Evolutionary conservation across 2,329 filamentous ascomycete genomes (phyloP).

Genomic region (Thermothelomyces thermophilus): DNA sequence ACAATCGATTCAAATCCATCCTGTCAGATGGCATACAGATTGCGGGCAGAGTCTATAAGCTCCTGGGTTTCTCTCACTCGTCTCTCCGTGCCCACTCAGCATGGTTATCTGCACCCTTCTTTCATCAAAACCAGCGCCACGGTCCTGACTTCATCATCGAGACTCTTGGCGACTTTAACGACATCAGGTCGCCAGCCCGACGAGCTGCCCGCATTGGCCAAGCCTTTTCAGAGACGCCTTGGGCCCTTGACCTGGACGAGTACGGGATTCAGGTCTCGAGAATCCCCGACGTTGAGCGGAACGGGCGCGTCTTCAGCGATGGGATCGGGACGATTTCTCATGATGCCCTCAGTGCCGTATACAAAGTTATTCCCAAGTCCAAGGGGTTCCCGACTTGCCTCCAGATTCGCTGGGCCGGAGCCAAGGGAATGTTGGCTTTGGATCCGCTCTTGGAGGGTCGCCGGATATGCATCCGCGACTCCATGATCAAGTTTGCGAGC

Average conservation of each 20-base stretch:
- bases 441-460: constrained; percentile 55
- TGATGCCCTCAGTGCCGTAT: constrained; percentile 53
- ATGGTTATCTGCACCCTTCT: constrained; percentile 53
- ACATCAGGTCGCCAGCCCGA: constrained; percentile 47
- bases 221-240: constrained; percentile 69
- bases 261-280: constrained; percentile 28
- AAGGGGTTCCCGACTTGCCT: constrained; percentile 55
- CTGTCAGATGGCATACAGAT: constrained; percentile 55
- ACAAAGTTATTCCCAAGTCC: constrained; percentile 43
- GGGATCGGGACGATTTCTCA: constrained; percentile 69
- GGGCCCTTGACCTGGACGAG: constrained; percentile 46
- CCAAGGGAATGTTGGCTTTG: constrained; percentile 72
- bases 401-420: constrained; percentile 67
- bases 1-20: constrained; percentile 53
- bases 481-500: constrained; percentile 74
- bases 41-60: constrained; percentile 55
- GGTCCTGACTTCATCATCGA: constrained; percentile 39
- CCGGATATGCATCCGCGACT: constrained; percentile 56
- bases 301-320: constrained; percentile 63
- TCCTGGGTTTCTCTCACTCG: constrained; percentile 74
- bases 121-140: constrained; percentile 29
- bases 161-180: constrained; percentile 43
- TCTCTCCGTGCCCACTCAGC: constrained; percentile 65
- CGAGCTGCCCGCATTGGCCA: constrained; percentile 56
- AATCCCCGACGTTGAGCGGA: constrained; percentile 48